Conservation (phyloP, 2,329 filamentous ascomycete genomes). For the Pseudocercospora crystallina region DNA sequence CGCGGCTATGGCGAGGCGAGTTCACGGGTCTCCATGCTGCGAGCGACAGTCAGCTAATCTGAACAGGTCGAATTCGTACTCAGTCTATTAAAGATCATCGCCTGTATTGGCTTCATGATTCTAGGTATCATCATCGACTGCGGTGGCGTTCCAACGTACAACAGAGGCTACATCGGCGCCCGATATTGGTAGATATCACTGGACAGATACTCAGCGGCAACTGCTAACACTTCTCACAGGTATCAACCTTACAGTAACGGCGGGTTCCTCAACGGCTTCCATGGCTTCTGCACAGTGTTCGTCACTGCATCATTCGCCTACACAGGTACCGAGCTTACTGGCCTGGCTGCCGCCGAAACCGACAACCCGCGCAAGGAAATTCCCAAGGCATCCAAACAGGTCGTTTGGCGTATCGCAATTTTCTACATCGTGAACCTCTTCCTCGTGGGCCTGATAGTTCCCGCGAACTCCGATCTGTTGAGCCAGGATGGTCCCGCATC, state of each 20-base stretch:
- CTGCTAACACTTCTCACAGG: constrained; percentile 1
- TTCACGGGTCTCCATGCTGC: background rate
- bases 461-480: constrained; percentile 44
- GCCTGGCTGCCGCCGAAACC: constrained; percentile 54
- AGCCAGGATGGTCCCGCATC: constrained; percentile 44
- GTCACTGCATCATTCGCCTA: constrained; percentile 50
- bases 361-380: constrained; percentile 49
- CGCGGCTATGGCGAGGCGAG: constrained; percentile 35
- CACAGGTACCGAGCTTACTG: constrained; percentile 53
- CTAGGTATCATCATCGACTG: constrained; percentile 53
- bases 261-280: constrained; percentile 28
- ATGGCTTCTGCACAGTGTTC: constrained; percentile 31
- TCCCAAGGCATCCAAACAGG: constrained; percentile 32
- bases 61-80: constrained; percentile 31
- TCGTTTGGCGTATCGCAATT: constrained; percentile 33
- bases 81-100: constrained; percentile 34
- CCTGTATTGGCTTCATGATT: constrained; percentile 64
- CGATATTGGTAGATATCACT: constrained; percentile 23
- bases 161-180: constrained; percentile 32
- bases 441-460: constrained; percentile 32
- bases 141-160: constrained; percentile 41
- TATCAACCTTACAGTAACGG: constrained; percentile 5
- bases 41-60: background rate
- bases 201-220: background rate
- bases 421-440: constrained; percentile 34